Percentiles rank a stretch among this genome's conserved stretches.
These are phyloP conservation scores for Blakeslea trispora DNA, from an alignment of 371 early-diverging fungal genomes.

Conservation along the genomic window DNA sequence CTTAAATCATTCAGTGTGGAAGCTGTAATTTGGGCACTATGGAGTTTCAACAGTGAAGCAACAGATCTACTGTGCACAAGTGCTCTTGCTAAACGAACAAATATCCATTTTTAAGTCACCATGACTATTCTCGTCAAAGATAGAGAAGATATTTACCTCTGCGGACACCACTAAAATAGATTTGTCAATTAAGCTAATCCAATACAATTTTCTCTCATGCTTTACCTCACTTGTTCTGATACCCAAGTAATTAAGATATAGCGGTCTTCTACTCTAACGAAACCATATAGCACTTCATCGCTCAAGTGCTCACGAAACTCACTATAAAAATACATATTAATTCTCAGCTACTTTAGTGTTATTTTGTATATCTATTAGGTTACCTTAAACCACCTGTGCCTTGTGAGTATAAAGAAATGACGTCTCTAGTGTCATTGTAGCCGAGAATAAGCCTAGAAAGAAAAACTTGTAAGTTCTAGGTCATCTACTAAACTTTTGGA, in stretches of 20 bases:
- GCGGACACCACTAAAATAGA: slow-evolving; percentile 56
- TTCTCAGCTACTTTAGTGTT: neutral
- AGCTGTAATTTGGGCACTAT: slow-evolving; percentile 54
- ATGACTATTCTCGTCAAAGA: too few species aligned
- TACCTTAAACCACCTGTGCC: slow-evolving; percentile 62
- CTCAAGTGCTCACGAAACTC: slow-evolving; percentile 60
- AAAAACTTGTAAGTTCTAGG: neutral
- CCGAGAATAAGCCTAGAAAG: slow-evolving; percentile 66
- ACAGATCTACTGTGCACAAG: slow-evolving; percentile 75
- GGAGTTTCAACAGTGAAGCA: slow-evolving; percentile 56
- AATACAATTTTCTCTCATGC: neutral
- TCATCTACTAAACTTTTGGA: neutral
- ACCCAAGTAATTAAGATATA: slow-evolving; percentile 70
- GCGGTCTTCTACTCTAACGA: slow-evolving; percentile 61
- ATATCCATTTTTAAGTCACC: neutral
- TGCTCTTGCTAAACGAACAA: slow-evolving; percentile 52
- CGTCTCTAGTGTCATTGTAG: slow-evolving; percentile 72
- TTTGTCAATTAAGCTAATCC: neutral
- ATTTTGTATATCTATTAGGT: neutral
- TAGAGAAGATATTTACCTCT: slow-evolving; percentile 43
- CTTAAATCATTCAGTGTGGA: slow-evolving; percentile 44
- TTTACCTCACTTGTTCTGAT: slow-evolving; percentile 70
- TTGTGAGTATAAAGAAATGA: slow-evolving; percentile 65
- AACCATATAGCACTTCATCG: slow-evolving; percentile 70
- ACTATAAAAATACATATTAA: slow-evolving; percentile 15